phyloP scores from a whole-genome alignment of 1,284 basidiomycete species.

The Cutaneotrichosporon sp. region DNA sequence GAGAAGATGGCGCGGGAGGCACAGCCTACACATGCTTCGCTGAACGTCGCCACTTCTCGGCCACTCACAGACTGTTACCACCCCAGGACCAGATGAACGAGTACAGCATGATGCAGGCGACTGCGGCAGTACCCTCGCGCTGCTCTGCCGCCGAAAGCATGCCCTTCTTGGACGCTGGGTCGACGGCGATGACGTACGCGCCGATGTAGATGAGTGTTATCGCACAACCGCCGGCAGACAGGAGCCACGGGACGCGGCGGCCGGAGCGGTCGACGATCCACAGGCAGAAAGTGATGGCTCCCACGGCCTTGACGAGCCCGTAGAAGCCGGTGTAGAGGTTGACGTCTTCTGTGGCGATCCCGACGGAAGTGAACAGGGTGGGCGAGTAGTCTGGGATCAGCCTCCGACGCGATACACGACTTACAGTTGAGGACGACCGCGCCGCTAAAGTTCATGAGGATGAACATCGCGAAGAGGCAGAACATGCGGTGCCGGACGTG shows the following conservation, averaged over 20 bases:
- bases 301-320: slow-evolving; percentile 49
- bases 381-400: slow-evolving; percentile 34
- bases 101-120: slow-evolving; percentile 40
- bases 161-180: slow-evolving; percentile 17
- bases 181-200: slow-evolving; percentile 31
- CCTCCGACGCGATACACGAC: background rate
- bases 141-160: slow-evolving; percentile 23
- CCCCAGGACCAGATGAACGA: slow-evolving; percentile 19
- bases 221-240: slow-evolving; percentile 24
- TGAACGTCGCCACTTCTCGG: no score
- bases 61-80: no score
- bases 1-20: background rate
- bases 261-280: slow-evolving; percentile 43
- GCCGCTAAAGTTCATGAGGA: slow-evolving; percentile 10
- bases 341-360: slow-evolving; percentile 36
- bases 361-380: slow-evolving; percentile 40
- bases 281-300: slow-evolving; percentile 33
- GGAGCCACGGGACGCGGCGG: slow-evolving; percentile 39
- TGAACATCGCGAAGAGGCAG: slow-evolving; percentile 6
- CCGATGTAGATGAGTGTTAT: slow-evolving; percentile 36
- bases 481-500: slow-evolving; percentile 14
- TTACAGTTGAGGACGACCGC: slow-evolving; percentile 6
- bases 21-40: no score
- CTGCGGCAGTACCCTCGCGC: slow-evolving; percentile 30
- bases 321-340: slow-evolving; percentile 53